phyloP scores from a whole-genome alignment of 495 filamentous ascomycete species.

The Penicillium cinerascens region DNA sequence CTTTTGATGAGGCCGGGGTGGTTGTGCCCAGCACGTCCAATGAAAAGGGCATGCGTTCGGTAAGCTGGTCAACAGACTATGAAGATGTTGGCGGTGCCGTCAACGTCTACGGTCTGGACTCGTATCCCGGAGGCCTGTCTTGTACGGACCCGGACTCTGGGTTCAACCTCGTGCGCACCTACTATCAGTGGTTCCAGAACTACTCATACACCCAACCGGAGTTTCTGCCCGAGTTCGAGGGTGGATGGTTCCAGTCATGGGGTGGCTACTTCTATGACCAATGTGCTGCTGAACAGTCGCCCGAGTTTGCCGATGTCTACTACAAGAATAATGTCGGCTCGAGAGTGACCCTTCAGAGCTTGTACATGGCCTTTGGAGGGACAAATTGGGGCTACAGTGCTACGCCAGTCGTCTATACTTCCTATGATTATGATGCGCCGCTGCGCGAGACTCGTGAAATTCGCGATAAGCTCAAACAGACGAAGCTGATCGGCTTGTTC shows the following conservation, averaged over 20 bases:
- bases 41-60: slow-evolving; percentile 48
- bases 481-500: slow-evolving; percentile 54
- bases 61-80: slow-evolving; percentile 56
- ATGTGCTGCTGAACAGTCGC: slow-evolving; percentile 44
- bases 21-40: slow-evolving; percentile 52
- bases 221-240: slow-evolving; percentile 52
- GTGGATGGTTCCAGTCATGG: slow-evolving; percentile 53
- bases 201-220: slow-evolving; percentile 53
- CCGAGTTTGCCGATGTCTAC: slow-evolving; percentile 52
- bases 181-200: slow-evolving; percentile 56
- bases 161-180: slow-evolving; percentile 49
- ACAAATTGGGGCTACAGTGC: slow-evolving; percentile 55
- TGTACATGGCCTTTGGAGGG: slow-evolving; percentile 58
- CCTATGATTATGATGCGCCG: slow-evolving; percentile 45
- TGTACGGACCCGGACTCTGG: slow-evolving; percentile 49
- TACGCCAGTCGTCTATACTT: slow-evolving; percentile 49
- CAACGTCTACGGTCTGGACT: slow-evolving; percentile 54
- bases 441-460: slow-evolving; percentile 45
- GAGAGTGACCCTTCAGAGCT: slow-evolving; percentile 43
- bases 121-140: slow-evolving; percentile 52
- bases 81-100: slow-evolving; percentile 52
- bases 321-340: slow-evolving; percentile 57
- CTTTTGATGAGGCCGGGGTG: slow-evolving; percentile 45
- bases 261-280: slow-evolving; percentile 48
- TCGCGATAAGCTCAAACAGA: slow-evolving; percentile 47